Evolutionary conservation across 2,329 filamentous ascomycete species (phyloP).

Genomic region (Phaeosphaeriaceae sp.): DNA sequence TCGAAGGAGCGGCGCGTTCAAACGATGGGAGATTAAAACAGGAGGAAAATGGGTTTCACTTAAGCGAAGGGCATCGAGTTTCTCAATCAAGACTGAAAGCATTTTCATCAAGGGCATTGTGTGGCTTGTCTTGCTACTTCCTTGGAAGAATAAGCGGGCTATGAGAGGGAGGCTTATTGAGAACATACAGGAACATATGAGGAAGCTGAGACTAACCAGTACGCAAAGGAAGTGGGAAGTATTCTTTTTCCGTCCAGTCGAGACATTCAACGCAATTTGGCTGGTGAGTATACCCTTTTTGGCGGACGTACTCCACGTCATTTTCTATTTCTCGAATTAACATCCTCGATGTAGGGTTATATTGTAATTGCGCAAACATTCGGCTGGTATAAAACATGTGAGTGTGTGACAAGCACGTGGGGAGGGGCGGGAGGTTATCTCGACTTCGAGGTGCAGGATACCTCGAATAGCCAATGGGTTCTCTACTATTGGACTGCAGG

Average conservation of each 20-base stretch:
- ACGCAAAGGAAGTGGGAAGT: slow-evolving; percentile 27
- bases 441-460: slow-evolving; percentile 42
- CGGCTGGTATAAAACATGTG: slow-evolving; percentile 51
- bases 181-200: slow-evolving; percentile 5
- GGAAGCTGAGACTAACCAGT: slow-evolving; percentile 16
- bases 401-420: slow-evolving; percentile 51
- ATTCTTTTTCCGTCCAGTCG: slow-evolving; percentile 40
- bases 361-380: slow-evolving; percentile 49
- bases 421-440: slow-evolving; percentile 51
- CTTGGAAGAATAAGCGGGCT: slow-evolving; percentile 5
- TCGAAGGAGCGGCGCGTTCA: slow-evolving; percentile 17
- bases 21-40: slow-evolving; percentile 11
- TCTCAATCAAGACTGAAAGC: slow-evolving; percentile 10
- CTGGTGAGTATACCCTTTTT: slow-evolving; percentile 26
- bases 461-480: slow-evolving; percentile 38
- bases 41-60: slow-evolving; percentile 14
- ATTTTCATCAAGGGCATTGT: slow-evolving; percentile 11
- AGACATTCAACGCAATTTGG: slow-evolving; percentile 48
- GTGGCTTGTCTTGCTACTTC: slow-evolving; percentile 7
- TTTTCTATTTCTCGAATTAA: slow-evolving; percentile 19
- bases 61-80: slow-evolving; percentile 9
- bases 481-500: slow-evolving; percentile 41
- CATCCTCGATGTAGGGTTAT: slow-evolving; percentile 26
- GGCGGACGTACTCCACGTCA: no score
- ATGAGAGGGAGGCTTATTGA: slow-evolving; percentile 6